Percentiles rank a stretch among this genome's conserved stretches.
Conservation (phyloP, 148 eudicot species). For the Euryodendron excelsum region DNA sequence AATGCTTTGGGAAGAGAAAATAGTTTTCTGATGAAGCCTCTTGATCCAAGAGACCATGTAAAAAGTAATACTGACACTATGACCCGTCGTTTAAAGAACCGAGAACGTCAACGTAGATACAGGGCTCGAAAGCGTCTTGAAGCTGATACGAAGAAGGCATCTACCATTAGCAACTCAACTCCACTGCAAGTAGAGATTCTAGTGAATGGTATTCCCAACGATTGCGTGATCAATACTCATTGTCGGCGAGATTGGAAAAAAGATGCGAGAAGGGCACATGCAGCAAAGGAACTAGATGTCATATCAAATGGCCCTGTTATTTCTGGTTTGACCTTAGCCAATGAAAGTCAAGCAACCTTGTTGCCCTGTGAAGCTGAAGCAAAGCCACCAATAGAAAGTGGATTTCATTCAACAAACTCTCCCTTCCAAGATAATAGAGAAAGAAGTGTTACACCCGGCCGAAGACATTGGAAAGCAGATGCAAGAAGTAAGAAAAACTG, state of each 20-base stretch:
- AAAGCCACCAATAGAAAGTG: conserved; percentile 13
- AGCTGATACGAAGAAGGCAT: conserved; percentile 34
- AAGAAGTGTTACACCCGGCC: conserved; percentile 33
- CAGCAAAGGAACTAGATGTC: conserved; percentile 33
- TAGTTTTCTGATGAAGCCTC: conserved; percentile 19
- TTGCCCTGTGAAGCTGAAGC: conserved; percentile 12
- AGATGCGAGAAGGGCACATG: conserved; percentile 75
- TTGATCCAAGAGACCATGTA: conserved; percentile 22
- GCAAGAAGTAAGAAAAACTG: conserved; percentile 68
- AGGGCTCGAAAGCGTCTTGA: conserved; percentile 82
- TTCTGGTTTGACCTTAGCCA: conserved; percentile 17
- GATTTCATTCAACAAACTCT: conserved; percentile 14
- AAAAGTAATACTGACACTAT: conserved; percentile 47
- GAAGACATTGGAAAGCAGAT: conserved; percentile 92
- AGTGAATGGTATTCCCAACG: conserved; percentile 23
- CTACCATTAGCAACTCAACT: conserved; percentile 12
- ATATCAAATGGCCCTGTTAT: conserved; percentile 12
- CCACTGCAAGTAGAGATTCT: conserved; percentile 32
- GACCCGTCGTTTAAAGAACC: conserved; percentile 68
- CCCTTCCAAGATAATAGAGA: conserved; percentile 20
- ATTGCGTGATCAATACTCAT: conserved; percentile 42
- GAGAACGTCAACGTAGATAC: conserved; percentile 95
- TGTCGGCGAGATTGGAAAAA: conserved; percentile 82
- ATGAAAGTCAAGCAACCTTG: conserved; percentile 23
- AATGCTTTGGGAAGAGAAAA: conserved; percentile 16